Conservation (phyloP, 2,329 filamentous ascomycete genomes). For the Cryphonectria japonica region DNA sequence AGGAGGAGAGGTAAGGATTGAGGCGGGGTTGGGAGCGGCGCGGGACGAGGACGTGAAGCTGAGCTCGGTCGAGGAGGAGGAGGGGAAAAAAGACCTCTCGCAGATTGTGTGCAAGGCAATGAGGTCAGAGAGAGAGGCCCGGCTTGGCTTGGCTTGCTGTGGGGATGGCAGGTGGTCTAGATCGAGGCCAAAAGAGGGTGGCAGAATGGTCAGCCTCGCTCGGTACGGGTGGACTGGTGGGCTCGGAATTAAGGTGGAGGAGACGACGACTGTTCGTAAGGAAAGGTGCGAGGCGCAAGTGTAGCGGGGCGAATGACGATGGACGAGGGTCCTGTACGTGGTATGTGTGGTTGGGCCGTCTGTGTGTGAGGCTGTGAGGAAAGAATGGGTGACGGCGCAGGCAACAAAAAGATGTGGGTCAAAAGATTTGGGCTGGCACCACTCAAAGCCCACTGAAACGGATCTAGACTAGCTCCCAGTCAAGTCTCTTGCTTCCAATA, state of each 20-base stretch:
- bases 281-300: slow-evolving; percentile 6
- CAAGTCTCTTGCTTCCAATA: neutral
- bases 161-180: slow-evolving; percentile 21
- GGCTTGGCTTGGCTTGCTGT: slow-evolving; percentile 9
- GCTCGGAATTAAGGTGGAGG: slow-evolving; percentile 21
- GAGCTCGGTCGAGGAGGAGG: slow-evolving; percentile 5
- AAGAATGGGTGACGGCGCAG: neutral
- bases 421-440: slow-evolving; percentile 16
- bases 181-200: slow-evolving; percentile 6
- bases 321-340: slow-evolving; percentile 12
- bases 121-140: slow-evolving; percentile 15
- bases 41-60: slow-evolving; percentile 12
- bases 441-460: slow-evolving; percentile 5
- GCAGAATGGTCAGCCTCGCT: slow-evolving; percentile 25
- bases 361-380: slow-evolving; percentile 3
- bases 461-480: neutral
- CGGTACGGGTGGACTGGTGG: neutral
- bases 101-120: slow-evolving; percentile 15
- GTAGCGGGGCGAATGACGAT: slow-evolving; percentile 29
- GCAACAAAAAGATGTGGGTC: slow-evolving; percentile 17
- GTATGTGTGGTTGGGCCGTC: neutral
- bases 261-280: slow-evolving; percentile 7
- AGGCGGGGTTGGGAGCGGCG: slow-evolving; percentile 3
- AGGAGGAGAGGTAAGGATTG: slow-evolving; percentile 15
- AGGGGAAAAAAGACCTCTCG: neutral